Evolutionary conservation across 192 early-diverging fungal genomes (phyloP).

Genomic region (Coemansia sp.): DNA sequence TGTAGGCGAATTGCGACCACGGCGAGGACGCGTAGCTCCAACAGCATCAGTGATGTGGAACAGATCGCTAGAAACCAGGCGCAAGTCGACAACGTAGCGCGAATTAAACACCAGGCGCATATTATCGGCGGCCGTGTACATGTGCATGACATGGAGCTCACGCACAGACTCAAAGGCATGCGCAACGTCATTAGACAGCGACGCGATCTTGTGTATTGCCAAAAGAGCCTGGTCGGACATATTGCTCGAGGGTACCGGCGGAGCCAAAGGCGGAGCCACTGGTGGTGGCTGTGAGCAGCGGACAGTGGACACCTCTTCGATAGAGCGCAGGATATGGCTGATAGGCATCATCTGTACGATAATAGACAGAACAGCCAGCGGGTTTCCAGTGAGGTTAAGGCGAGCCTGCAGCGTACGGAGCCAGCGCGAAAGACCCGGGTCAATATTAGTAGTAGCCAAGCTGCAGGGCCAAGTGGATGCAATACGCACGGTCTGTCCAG

Average conservation of each 20-base stretch:
- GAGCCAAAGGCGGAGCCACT: conserved; percentile 19
- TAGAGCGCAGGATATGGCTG: conserved; percentile 35
- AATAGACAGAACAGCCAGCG: conserved; percentile 33
- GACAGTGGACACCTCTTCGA: conserved; percentile 11
- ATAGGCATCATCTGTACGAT: conserved; percentile 50
- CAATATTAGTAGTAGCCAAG: conserved; percentile 25
- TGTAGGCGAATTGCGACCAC: background rate
- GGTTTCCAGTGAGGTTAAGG: conserved; percentile 45
- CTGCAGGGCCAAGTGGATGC: conserved; percentile 53
- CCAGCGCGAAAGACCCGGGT: conserved; percentile 48
- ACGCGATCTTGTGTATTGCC: conserved; percentile 28
- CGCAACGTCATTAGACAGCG: conserved; percentile 10
- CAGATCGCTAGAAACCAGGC: conserved; percentile 39
- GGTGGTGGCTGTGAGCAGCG: conserved; percentile 3
- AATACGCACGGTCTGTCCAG: conserved; percentile 35
- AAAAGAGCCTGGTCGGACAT: conserved; percentile 27
- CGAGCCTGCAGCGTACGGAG: conserved; percentile 46
- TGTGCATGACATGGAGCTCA: conserved; percentile 45
- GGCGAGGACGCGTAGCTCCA: conserved; percentile 14
- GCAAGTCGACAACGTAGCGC: conserved; percentile 47
- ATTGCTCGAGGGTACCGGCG: background rate
- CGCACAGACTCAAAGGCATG: conserved; percentile 35
- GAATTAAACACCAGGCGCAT: conserved; percentile 53
- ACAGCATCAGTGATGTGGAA: conserved; percentile 45
- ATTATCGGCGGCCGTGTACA: conserved; percentile 54